Base-by-base conservation (phyloP, 805 yeast species). In the Lipomyces oligophaga region DNA sequence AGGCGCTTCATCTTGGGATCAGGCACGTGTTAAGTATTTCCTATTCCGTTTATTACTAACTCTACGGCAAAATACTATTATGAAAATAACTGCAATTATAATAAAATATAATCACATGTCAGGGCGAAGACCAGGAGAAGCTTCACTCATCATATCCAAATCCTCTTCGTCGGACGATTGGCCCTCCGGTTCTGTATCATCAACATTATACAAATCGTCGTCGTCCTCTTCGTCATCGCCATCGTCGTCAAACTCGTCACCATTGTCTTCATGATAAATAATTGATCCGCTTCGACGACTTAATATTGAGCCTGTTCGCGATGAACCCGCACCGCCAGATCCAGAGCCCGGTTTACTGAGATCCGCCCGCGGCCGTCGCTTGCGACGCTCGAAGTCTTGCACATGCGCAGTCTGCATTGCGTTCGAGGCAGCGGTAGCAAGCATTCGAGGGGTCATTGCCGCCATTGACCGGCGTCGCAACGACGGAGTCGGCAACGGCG, bases 361-460 rank as follows among this genome's bases (percentile, higher is more conserved):
- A 22, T 11, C 27, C 28, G 19, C 6, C n/a, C 16, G 13, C 13
- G 32, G 8, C 21, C 38, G 25, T 55, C 71, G 75, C 44, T 80
- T 74, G 58, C 89, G 75, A 6, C 55, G 25, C 66, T 86, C 93
- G 71, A 86, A 86, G 67, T 86, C 96, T 60, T 83, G 81, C 31
- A 85, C 80, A 59, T 86, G 95, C 0, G 95, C 96, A 64, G 72
- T 75, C n/a, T 58, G 54, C 13, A 61, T 47, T 15, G 50, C 50
- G 15, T 34, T 37, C 13, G 47, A 34, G 26, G 59, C 36, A n/a
- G 50, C 54, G 25, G 22, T 48, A 8, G 52, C 55, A n/a, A 39
- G 27, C 41, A 54, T 34, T 11, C 44, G 37, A n/a, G 58, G 58
- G 22, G 55, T 49, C 38, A 43, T 54, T 5, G 39, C 26, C n/a